Evolutionary conservation across 2,329 filamentous ascomycete species (phyloP), one percentile per base, ranked within the genome.

Genomic region (Pyrenophora teres): DNA sequence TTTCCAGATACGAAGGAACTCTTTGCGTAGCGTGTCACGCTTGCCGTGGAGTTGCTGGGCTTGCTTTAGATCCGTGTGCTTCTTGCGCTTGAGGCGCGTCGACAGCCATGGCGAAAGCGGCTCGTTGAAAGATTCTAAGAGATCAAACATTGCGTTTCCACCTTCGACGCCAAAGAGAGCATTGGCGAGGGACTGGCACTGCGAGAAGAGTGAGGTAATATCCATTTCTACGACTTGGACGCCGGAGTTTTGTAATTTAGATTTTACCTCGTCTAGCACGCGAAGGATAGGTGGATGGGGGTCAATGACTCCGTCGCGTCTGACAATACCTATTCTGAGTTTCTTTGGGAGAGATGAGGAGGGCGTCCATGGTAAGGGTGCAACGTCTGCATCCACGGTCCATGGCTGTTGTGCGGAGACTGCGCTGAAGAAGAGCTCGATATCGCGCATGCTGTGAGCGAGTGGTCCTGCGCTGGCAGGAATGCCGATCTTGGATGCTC

Each of bases 101-200:
- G 74, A 70, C n/a, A 87, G 76, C 83, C 84, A 87, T 1, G 81
- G 82, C 10, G 80, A 85, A 1, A 86, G 70, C 0, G 83, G 81
- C 57, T 87, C 85, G 5, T 73, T 74, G 3, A 77, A 83, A 9
- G 74, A 68, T 45, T 83, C 81, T 19, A 87, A 72, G 5, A 83
- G 72, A 63, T 85, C 79, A 46, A 85, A 79, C 76, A 85, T 83
- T 39, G 67, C 63, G 8, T 79, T 78, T 1, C 74, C 78, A 10
- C 84, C 85, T 61, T 87, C 83, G 9, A 84, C 73, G 19, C 79
- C 79, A 70, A 87, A 83, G 44, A 88, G 72, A 13, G 78, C 78
- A 51, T 84, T 84, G 32, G 82, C 81, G 7, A 85, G 74, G 2
- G 76, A 78, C 51, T 86, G 81, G 45, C 80, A 81, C 60, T 82